Conservation (phyloP, 148 eudicot genomes). For the Cornus suecica region DNA sequence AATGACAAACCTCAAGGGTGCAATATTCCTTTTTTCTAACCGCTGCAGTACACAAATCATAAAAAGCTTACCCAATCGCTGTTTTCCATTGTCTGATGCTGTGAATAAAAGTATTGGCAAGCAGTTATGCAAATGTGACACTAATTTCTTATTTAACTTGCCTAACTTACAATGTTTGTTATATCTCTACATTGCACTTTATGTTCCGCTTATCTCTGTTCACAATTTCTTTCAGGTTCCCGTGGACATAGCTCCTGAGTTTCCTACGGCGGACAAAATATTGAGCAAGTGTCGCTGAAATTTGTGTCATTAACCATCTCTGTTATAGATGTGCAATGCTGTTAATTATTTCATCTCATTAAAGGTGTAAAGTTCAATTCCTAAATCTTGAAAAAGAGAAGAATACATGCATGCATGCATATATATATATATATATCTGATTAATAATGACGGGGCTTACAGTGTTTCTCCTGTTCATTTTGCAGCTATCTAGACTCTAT, state of each 20-base stretch:
- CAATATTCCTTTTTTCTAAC: no score
- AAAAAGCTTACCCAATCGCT: neutral
- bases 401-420: no score
- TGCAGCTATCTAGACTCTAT: no score
- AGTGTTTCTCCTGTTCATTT: neutral
- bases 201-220: neutral
- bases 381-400: neutral
- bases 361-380: neutral
- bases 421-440: no score
- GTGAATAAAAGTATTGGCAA: neutral
- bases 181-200: neutral
- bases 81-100: neutral
- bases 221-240: slow-evolving; percentile 62
- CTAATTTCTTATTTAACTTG: neutral
- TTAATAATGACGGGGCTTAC: neutral
- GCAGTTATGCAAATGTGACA: neutral
- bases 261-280: slow-evolving; percentile 60
- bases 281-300: slow-evolving; percentile 19
- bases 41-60: no score
- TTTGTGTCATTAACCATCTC: neutral
- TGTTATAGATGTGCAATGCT: neutral
- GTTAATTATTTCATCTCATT: no score
- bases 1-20: no score
- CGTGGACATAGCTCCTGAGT: slow-evolving; percentile 72
- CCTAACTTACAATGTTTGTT: neutral